Evolutionary conservation across 1,284 basidiomycete genomes (phyloP), one percentile per base, ranked within the genome.

Genomic region (Puccinia coronata): DNA sequence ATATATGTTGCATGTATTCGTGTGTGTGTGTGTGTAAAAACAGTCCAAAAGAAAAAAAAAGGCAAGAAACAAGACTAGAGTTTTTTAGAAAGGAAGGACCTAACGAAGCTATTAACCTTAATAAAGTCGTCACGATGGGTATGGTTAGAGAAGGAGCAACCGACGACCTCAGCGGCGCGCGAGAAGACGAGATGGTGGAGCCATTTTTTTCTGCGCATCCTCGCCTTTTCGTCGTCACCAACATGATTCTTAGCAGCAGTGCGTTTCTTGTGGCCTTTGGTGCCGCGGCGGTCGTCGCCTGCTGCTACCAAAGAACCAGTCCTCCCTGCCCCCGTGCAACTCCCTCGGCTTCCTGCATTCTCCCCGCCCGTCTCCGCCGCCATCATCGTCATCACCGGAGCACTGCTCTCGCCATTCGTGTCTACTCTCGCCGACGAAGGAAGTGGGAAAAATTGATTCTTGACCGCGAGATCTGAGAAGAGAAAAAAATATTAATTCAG

Each of bases 361-460:
- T n/a, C n/a, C n/a, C n/a, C n/a, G n/a, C n/a, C n/a, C n/a, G n/a
- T n/a, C n/a, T n/a, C n/a, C n/a, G n/a, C n/a, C n/a, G n/a, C n/a
- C n/a, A n/a, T n/a, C n/a, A n/a, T n/a, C n/a, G n/a, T n/a, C n/a
- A n/a, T n/a, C n/a, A n/a, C n/a, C n/a, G n/a, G n/a, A 9, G 23
- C 53, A 28, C 14, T 36, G 12, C 16, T 25, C 11, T 28, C 31
- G 31, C 31, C 59, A 61, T 61, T 61, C 31, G 16, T 20, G 31
- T 36, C 59, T 34, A 31, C 1, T 18, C 31, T 61, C 18, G 59
- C 23, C 12, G 34, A 8, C 11, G 36, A 39, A 39, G 36, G 39
- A 11, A 70, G 43, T 6, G 67, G 67, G 67, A 70, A 70, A 34
- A 49, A 70, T 28, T 28, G 41, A 34, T 70, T 51, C 67, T 70